Percentiles rank a stretch among this genome's conserved stretches.
These are phyloP conservation scores for Peronospora farinosa DNA, from an alignment of 352 stramenopile genomes.

Conservation along the genomic window DNA sequence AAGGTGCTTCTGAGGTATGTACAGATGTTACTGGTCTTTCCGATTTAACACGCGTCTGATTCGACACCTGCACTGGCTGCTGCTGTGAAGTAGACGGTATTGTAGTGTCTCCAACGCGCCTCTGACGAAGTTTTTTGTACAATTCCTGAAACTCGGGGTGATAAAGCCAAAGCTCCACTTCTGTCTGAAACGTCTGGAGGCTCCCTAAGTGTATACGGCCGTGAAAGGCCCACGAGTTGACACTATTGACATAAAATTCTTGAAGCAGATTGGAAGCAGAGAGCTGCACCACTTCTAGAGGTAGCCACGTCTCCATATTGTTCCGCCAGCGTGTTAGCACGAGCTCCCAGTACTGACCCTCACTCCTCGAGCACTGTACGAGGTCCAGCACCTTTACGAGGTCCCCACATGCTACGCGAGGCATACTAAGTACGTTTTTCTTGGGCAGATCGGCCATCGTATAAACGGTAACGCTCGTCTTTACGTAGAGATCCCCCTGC, in stretches of 20 bases:
- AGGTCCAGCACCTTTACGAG: conserved; percentile 67
- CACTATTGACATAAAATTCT: conserved; percentile 69
- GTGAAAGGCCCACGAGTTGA: conserved; percentile 69
- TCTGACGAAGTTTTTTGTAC: conserved; percentile 38
- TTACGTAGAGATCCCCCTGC: conserved; percentile 58
- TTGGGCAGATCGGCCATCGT: conserved; percentile 36
- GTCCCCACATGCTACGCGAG: conserved; percentile 41
- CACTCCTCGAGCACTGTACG: conserved; percentile 46
- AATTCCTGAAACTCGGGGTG: conserved; percentile 63
- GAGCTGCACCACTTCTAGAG: conserved; percentile 48
- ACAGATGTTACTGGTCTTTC: conserved; percentile 7
- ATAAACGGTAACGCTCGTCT: conserved; percentile 32
- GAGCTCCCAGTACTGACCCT: conserved; percentile 55
- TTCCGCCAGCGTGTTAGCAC: conserved; percentile 63
- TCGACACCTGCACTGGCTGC: conserved; percentile 1
- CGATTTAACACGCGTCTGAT: conserved; percentile 20
- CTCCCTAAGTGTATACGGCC: conserved; percentile 37
- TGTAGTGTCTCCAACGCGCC: conserved; percentile 3
- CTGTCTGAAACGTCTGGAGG: conserved; percentile 38
- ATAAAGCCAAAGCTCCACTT: conserved; percentile 70
- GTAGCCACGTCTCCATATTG: conserved; percentile 59
- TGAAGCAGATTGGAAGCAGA: conserved; percentile 44
- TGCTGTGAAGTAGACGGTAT: conserved; percentile 10
- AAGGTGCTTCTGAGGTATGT: neutral
- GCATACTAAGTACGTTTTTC: conserved; percentile 47